A percentile compares a stretch with the other conserved stretches of the same genome.
Evolutionary conservation across 345 rosid genomes (phyloP).

Genomic region (Sisymbrium altissimum): DNA sequence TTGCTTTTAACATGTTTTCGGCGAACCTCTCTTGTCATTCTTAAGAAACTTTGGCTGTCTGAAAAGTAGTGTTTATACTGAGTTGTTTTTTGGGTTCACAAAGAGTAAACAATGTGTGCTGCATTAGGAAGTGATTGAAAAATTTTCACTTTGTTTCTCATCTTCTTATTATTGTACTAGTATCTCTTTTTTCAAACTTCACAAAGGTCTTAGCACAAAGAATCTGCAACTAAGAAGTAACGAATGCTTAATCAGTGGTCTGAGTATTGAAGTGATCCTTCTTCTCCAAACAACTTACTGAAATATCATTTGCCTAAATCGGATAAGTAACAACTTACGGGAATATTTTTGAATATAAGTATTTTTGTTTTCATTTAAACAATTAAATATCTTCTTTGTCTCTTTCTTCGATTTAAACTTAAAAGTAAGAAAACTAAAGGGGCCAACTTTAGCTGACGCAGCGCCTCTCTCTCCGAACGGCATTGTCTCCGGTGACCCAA

Average conservation of each 20-base stretch:
- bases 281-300: too few relatives aligned
- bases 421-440: neutral
- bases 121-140: neutral
- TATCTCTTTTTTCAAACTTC: neutral
- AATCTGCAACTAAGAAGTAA: neutral
- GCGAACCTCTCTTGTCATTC: neutral
- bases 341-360: neutral
- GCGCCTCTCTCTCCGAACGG: constrained; percentile 7
- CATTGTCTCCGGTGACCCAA: constrained; percentile 1
- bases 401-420: neutral
- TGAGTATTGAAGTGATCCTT: neutral
- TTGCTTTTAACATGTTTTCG: neutral
- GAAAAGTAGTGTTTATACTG: neutral
- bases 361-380: neutral
- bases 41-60: neutral
- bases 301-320: too few relatives aligned
- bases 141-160: neutral
- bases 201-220: neutral
- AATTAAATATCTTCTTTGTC: neutral
- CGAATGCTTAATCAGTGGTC: neutral
- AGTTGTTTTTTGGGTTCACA: too few relatives aligned
- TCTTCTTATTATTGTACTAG: too few relatives aligned
- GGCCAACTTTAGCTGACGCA: neutral
- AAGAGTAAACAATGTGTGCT: too few relatives aligned
- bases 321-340: neutral